Evolutionary conservation across 805 yeast species (phyloP).

Genomic region (Pichia cephalocereana): DNA sequence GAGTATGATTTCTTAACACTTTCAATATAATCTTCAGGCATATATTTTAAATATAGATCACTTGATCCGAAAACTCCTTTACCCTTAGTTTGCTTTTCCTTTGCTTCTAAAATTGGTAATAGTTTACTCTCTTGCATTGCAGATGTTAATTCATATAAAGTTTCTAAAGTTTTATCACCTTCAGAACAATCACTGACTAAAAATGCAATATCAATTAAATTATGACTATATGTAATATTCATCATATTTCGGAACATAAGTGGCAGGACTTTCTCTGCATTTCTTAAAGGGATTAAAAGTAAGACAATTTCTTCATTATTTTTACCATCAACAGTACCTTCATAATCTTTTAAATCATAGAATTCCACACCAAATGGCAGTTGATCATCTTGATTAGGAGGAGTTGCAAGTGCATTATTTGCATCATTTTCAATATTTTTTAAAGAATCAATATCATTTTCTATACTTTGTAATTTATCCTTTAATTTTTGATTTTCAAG

Average conservation of each 20-base stretch:
- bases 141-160: conserved; percentile 53
- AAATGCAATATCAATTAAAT: conserved; percentile 69
- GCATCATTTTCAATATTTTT: neutral
- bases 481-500: neutral
- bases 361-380: conserved; percentile 23
- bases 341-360: conserved; percentile 52
- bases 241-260: conserved; percentile 77
- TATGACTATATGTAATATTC: conserved; percentile 81
- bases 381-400: conserved; percentile 9
- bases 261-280: conserved; percentile 70
- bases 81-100: conserved; percentile 27
- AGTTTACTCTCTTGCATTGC: conserved; percentile 67
- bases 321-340: conserved; percentile 43
- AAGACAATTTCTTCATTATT: conserved; percentile 53
- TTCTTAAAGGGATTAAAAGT: conserved; percentile 66
- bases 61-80: conserved; percentile 41
- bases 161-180: conserved; percentile 55
- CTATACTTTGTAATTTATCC: neutral
- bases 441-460: neutral
- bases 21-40: conserved; percentile 53
- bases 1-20: conserved; percentile 49
- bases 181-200: conserved; percentile 72
- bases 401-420: conserved; percentile 5
- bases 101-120: conserved; percentile 36
- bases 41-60: conserved; percentile 58